Percentiles rank a stretch among this genome's conserved stretches.
phyloP scores from a whole-genome alignment of 371 early-diverging fungal genomes.

The Amoeboaphelidium protococcarum region DNA sequence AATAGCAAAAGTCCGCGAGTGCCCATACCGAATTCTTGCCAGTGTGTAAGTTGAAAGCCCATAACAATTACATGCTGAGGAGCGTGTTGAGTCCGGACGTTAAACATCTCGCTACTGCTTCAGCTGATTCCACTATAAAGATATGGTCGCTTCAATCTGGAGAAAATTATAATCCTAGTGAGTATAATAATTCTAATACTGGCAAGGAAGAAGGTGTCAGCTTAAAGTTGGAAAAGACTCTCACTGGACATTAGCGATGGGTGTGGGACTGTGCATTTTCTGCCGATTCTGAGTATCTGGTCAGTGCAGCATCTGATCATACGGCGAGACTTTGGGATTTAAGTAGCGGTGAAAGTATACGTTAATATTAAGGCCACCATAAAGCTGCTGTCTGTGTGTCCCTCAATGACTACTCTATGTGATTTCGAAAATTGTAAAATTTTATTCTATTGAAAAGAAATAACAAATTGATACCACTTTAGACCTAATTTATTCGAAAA shows the following conservation, averaged over 20 bases:
- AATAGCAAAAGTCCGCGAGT: constrained; percentile 20
- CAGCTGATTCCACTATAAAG: constrained; percentile 49
- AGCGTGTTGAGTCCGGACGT: constrained; percentile 59
- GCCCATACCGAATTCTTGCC: constrained; percentile 40
- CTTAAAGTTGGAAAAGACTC: constrained; percentile 37
- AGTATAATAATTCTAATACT: constrained; percentile 8
- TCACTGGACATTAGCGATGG: constrained; percentile 66
- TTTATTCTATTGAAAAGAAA: neutral
- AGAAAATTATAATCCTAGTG: neutral
- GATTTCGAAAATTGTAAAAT: too few relatives aligned
- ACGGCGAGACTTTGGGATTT: constrained; percentile 65
- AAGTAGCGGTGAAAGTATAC: constrained; percentile 46
- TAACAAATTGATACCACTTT: too few relatives aligned
- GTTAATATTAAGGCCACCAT: constrained; percentile 69
- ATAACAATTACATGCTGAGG: constrained; percentile 48
- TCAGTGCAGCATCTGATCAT: constrained; percentile 69
- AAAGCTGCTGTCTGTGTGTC: constrained; percentile 72
- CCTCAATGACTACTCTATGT: constrained; percentile 63
- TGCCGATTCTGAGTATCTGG: constrained; percentile 68
- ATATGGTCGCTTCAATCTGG: constrained; percentile 22
- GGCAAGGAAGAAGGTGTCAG: constrained; percentile 16
- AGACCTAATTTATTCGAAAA: too few relatives aligned
- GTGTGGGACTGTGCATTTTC: constrained; percentile 85
- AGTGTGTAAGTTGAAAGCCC: constrained; percentile 39
- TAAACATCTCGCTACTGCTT: constrained; percentile 56